Evolutionary conservation across 192 early-diverging fungal genomes (phyloP).

Genomic region (Dispira simplex): DNA sequence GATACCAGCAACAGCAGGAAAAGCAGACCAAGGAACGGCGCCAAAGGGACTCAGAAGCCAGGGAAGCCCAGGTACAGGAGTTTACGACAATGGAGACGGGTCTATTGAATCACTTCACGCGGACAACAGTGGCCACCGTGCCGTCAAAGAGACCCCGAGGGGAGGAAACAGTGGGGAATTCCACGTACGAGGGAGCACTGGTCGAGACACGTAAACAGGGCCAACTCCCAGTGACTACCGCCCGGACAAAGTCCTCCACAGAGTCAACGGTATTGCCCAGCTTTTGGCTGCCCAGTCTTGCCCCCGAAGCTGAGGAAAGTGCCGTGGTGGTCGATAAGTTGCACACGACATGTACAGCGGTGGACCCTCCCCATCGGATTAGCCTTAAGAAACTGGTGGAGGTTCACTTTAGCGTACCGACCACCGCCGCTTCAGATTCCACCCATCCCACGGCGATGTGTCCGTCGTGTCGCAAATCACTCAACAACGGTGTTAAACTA

Average conservation of each 20-base stretch:
- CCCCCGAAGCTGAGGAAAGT: background rate
- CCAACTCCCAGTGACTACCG: too few species aligned
- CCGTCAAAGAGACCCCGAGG: too few species aligned
- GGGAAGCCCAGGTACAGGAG: background rate
- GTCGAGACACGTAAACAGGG: too few species aligned
- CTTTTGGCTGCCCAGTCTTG: background rate
- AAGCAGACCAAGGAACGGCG: background rate
- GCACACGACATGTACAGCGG: conserved; percentile 11
- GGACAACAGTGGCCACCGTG: background rate
- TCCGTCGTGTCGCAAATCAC: background rate
- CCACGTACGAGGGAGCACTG: too few species aligned
- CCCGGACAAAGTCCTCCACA: too few species aligned
- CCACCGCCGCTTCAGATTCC: background rate
- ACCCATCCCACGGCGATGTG: conserved; percentile 4
- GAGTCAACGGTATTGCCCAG: background rate
- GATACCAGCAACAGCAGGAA: background rate
- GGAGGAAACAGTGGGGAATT: too few species aligned
- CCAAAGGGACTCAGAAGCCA: background rate
- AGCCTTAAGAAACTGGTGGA: conserved; percentile 5
- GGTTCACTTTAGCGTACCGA: background rate
- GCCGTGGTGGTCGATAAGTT: background rate
- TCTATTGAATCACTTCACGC: background rate
- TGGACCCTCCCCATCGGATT: conserved; percentile 4
- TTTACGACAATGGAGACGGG: conserved; percentile 5
- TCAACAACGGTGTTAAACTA: background rate